Conservation (phyloP, 1,284 basidiomycete genomes). For the Stereum hirsutum region DNA sequence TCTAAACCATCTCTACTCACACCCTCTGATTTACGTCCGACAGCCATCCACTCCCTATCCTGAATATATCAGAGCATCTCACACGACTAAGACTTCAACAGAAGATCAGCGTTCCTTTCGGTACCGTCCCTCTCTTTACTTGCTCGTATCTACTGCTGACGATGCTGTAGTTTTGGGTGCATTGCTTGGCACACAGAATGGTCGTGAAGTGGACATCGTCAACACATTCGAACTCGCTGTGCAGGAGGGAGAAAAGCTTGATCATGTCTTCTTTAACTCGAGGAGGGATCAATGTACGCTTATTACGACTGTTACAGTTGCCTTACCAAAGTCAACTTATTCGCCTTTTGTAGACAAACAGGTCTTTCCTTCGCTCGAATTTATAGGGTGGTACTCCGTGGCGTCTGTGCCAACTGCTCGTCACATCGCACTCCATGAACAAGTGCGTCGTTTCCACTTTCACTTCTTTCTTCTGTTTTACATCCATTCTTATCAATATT, state of each 20-base stretch:
- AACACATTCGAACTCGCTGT: conserved; percentile 90
- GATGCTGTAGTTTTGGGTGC: conserved; percentile 73
- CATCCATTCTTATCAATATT: too few relatives aligned
- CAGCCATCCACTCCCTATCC: conserved; percentile 92
- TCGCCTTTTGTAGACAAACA: conserved; percentile 69
- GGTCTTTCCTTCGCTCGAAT: conserved; percentile 93
- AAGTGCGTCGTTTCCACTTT: conserved; percentile 36
- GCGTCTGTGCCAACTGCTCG: conserved; percentile 58
- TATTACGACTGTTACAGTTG: not conserved
- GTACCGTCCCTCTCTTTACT: conserved; percentile 27
- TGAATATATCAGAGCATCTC: conserved; percentile 94
- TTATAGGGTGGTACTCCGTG: conserved; percentile 96
- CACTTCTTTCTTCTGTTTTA: conserved; percentile 4
- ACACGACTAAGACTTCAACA: conserved; percentile 78
- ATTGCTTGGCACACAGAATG: conserved; percentile 89
- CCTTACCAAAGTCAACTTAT: not conserved
- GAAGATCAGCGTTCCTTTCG: conserved; percentile 51
- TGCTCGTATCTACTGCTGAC: conserved; percentile 1
- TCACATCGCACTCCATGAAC: conserved; percentile 81
- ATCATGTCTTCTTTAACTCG: conserved; percentile 76
- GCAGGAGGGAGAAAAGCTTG: conserved; percentile 47
- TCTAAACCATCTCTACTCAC: not conserved
- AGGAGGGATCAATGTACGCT: conserved; percentile 80
- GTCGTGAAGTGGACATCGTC: conserved; percentile 91
- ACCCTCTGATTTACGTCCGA: not conserved